Evolutionary conservation across 1,284 basidiomycete species (phyloP), one percentile per base, ranked within the genome.

Genomic region (Moniliophthora roreri): DNA sequence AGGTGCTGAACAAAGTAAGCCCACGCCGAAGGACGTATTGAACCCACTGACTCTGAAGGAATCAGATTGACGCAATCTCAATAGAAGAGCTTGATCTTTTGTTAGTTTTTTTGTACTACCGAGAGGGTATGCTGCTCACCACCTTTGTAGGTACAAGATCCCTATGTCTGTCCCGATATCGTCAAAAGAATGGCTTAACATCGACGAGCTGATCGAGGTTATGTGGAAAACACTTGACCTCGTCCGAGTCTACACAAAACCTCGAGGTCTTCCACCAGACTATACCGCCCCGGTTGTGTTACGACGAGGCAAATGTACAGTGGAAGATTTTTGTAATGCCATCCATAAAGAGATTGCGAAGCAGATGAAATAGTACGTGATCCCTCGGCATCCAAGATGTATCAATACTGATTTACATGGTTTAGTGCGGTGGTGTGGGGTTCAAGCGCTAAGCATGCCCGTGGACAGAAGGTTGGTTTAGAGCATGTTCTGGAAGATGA

Each of bases 41-140:
- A 63, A 58, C 58, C 40, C 51, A 42, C 64, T 65, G 62, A 57
- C 61, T 47, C 54, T 64, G 41, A n/a, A n/a, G n/a, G n/a, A n/a
- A n/a, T n/a, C 76, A 98, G 89, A 99, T 99, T 66, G 96, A 99
- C 68, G 94, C 91, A 16, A 96, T 99, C 66, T 96, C 93, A 55
- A 98, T 99, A 68, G 95, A 99, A 73, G 97, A 99, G 72, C 84
- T 99, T 38, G 95, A 99, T 71, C 81, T 99, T 50, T 76, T 99
- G 72, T 95, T 73, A 68, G 80, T 68, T 23, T 21, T n/a, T 13
- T 57, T 41, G 8, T 10, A 45, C 38, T 18, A 26, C 39, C 44
- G 16, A 11, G 20, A 15, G 13, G 40, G 32, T 41, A 50, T 44
- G 40, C 50, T 40, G 42, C 3, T 47, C 35, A 41, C 13, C 51